Percentiles rank a stretch among this genome's conserved stretches.
Conservation (phyloP, 208 protist species). For the Trypanosoma brucei region DNA sequence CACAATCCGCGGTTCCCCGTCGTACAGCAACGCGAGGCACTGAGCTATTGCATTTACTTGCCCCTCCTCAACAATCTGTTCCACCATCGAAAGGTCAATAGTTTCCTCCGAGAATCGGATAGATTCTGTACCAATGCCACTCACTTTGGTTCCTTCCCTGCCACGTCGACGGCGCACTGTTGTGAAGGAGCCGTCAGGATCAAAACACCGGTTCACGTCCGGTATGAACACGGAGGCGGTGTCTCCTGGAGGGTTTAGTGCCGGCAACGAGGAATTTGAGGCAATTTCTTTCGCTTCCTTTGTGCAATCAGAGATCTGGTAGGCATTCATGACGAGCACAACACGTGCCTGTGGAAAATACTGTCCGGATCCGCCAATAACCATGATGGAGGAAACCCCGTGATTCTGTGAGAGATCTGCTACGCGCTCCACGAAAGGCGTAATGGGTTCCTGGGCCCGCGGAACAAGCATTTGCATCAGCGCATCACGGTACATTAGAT, state of each 20-base stretch:
- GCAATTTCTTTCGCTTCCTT: conserved; percentile 57
- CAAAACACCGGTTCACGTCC: conserved; percentile 14
- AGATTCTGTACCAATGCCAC: conserved; percentile 26
- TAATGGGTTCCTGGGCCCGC: conserved; percentile 90
- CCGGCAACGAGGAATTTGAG: not conserved
- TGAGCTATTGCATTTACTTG: conserved; percentile 86
- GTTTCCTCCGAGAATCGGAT: conserved; percentile 57
- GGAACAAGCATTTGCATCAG: conserved; percentile 90
- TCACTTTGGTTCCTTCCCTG: conserved; percentile 46
- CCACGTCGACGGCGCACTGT: conserved; percentile 15
- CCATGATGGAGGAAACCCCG: conserved; percentile 77
- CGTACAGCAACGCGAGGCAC: conserved; percentile 65
- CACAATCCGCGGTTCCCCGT: conserved; percentile 21
- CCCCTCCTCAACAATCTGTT: conserved; percentile 90
- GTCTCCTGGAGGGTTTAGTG: not conserved
- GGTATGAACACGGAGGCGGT: conserved; percentile 8
- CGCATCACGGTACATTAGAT: conserved; percentile 94
- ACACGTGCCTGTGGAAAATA: conserved; percentile 89
- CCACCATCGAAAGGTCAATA: conserved; percentile 73
- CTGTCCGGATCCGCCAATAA: conserved; percentile 90
- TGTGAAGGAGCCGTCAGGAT: conserved; percentile 19
- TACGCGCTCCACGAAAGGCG: conserved; percentile 79
- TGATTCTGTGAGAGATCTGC: conserved; percentile 56
- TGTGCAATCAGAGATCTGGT: conserved; percentile 73
- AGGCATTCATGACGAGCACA: conserved; percentile 87